Base-by-base conservation (phyloP, 352 stramenopile genomes). In the Phytophthora hibernalis region DNA sequence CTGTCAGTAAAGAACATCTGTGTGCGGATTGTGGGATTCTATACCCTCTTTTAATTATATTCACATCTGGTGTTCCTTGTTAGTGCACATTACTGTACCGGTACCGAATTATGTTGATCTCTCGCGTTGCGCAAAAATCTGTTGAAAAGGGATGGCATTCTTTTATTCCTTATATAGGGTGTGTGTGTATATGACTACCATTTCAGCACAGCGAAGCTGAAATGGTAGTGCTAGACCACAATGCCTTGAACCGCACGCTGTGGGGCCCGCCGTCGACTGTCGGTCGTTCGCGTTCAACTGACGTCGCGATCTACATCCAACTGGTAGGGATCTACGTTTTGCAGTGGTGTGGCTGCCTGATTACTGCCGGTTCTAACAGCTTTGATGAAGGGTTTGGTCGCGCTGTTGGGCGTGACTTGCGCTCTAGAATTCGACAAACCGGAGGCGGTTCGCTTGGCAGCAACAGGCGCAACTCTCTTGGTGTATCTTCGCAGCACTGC, bases 181-280 rank as follows among this genome's bases (percentile, higher is more conserved):
- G 12, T 42, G 3, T 42, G n/a, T n/a, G n/a, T n/a, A n/a, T n/a
- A n/a, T n/a, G n/a, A n/a, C n/a, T n/a, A n/a, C n/a, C n/a, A n/a
- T n/a, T n/a, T n/a, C n/a, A n/a, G n/a, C 7, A 18, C 12, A 3
- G 1, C 2, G 6, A n/a, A 42, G 12, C 35, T 42, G 35, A 16
- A 26, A 92, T 93, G 84, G 84, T 91, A 31, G 80, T 91, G 53
- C 54, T 90, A 40, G 69, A 87, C 20, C 82, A 93, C 38, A 73
- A 89, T 35, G 65, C 74, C 20, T 74, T 93, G 44, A 79, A 90
- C 52, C 74, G 79, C 22, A 79, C 76, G 26, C 70, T 93, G 15
- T 93, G 84, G 82, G 82, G 82, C 0, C 72, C 75, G 5, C 65
- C 82, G 24, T 63, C 73, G 16, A 74, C 71, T 48, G 26, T 60